Evolutionary conservation across 2,329 filamentous ascomycete species (phyloP).

Genomic region (Periconia digitata): DNA sequence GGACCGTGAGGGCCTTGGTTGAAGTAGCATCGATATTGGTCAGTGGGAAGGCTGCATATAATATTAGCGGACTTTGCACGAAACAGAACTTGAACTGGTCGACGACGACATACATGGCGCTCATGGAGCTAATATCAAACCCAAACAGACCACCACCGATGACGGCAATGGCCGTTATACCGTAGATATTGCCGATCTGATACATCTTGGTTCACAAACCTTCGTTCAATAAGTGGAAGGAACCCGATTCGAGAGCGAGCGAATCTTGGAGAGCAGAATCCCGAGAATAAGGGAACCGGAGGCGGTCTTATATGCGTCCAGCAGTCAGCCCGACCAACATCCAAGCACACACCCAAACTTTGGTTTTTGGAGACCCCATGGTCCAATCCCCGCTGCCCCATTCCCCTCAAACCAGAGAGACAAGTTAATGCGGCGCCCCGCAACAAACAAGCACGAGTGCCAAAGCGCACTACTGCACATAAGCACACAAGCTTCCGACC

Average conservation of each 20-base stretch:
- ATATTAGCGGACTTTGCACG: constrained; percentile 28
- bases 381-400: not conserved
- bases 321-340: no score
- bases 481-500: not conserved
- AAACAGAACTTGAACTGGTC: not conserved
- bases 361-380: not conserved
- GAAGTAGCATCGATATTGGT: constrained; percentile 73
- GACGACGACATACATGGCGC: constrained; percentile 42
- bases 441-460: not conserved
- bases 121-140: constrained; percentile 79
- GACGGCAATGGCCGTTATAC: constrained; percentile 60
- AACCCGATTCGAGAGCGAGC: not conserved
- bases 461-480: not conserved
- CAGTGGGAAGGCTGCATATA: constrained; percentile 59
- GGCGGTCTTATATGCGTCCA: not conserved
- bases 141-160: constrained; percentile 72
- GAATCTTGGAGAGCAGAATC: not conserved
- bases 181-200: constrained; percentile 59
- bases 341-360: no score
- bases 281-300: not conserved
- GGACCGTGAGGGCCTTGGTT: constrained; percentile 52
- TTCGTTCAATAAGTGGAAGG: not conserved
- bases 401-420: not conserved
- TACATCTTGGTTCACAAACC: constrained; percentile 19
- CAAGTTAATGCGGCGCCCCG: not conserved